Conservation (phyloP, 179 eudicot genomes). For the Vitellaria paradoxa region DNA sequence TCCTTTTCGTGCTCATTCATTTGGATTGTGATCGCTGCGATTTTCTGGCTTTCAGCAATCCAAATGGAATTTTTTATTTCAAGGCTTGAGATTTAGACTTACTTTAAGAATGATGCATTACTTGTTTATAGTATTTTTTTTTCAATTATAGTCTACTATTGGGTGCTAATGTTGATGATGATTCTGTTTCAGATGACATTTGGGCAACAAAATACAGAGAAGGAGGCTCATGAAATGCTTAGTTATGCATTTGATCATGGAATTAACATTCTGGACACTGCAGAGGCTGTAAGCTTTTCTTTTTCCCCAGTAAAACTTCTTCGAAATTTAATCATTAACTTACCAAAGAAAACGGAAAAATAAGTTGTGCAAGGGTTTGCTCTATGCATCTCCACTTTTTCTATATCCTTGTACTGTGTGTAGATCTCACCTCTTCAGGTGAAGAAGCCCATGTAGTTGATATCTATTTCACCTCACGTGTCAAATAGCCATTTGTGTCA, state of each 20-base stretch:
- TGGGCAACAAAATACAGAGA: conserved; percentile 95
- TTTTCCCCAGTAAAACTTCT: neutral
- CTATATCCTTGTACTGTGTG: neutral
- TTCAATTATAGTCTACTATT: neutral
- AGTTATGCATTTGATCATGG: conserved; percentile 85
- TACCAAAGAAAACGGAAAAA: neutral
- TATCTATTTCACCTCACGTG: neutral
- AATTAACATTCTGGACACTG: conserved; percentile 79
- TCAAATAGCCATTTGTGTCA: neutral
- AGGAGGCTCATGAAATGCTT: conserved; percentile 90
- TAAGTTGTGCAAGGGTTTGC: neutral
- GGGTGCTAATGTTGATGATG: conserved; percentile 8
- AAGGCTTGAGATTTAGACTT: neutral
- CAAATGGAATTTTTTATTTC: neutral
- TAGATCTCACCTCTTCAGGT: neutral
- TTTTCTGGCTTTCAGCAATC: neutral
- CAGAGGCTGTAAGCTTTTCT: conserved; percentile 71
- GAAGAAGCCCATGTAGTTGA: neutral
- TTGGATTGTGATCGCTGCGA: neutral
- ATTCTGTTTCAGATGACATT: conserved; percentile 75
- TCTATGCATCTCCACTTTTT: neutral
- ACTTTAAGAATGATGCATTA: neutral
- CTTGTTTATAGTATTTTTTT: neutral
- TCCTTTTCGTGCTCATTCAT: neutral
- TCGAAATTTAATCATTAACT: neutral